Conservation (phyloP, 1,284 basidiomycete genomes). For the Apiotrichum sp. region DNA sequence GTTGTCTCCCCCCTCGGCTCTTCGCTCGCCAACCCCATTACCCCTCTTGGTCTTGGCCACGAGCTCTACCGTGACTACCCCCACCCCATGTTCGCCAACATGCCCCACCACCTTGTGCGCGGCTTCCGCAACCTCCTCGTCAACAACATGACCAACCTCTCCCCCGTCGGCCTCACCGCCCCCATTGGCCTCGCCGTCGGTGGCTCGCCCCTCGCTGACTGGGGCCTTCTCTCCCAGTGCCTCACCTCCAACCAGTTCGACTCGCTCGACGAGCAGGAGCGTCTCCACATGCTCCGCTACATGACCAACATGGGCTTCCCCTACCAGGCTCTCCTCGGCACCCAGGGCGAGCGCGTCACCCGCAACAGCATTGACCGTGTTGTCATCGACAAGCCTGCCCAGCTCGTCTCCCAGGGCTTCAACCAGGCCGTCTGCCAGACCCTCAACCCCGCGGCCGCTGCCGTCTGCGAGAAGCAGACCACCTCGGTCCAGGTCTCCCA, state of each 20-base stretch:
- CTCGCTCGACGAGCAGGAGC: background rate
- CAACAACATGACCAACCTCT: background rate
- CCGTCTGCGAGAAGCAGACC: slow-evolving; percentile 1
- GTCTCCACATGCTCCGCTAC: no score
- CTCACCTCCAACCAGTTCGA: background rate
- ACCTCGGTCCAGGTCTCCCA: no score
- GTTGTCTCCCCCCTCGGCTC: background rate
- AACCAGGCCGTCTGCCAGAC: slow-evolving; percentile 1
- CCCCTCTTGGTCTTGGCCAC: no score
- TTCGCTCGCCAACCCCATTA: background rate
- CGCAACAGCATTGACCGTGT: background rate
- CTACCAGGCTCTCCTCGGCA: background rate
- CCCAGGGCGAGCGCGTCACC: background rate
- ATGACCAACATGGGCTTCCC: background rate
- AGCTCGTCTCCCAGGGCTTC: background rate
- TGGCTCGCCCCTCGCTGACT: background rate
- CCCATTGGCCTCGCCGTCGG: background rate
- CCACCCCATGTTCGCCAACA: background rate
- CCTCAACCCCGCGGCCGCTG: background rate
- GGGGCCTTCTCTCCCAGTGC: no score
- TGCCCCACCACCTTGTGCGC: background rate
- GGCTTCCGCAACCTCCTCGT: background rate
- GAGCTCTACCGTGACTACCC: no score
- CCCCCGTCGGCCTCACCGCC: background rate
- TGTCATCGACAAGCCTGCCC: background rate